Evolutionary conservation across 495 filamentous ascomycete genomes (phyloP), one percentile per base, ranked within the genome.

Genomic region (Penicillium antarcticum): DNA sequence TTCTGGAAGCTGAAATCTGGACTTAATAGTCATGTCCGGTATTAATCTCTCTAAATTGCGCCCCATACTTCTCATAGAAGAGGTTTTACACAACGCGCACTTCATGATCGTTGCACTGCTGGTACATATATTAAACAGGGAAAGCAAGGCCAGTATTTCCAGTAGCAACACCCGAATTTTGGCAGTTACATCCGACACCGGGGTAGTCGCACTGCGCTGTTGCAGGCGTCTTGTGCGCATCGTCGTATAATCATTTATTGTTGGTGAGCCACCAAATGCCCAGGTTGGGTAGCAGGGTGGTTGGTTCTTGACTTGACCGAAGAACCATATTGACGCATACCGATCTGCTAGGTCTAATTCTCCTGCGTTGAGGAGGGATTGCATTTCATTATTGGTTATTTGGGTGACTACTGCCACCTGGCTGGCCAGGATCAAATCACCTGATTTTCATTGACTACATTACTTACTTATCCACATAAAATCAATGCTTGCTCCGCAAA

Each of bases 1-100:
- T 42, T 21, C 24, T 34, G 12, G 4, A 2, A 12, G 7, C 17
- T 23, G 6, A 23, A 5, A 23, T 4, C 6, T n/a, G n/a, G n/a
- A 46, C 71, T 51, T 45, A 70, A 65, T 71, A 71, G 44, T 69
- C 60, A 56, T 71, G 66, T 7, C 68, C 68, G 2, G 68, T 69
- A 0, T 71, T 26, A 10, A 70, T 63, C 5, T 17, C 42, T 9
- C 14, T 59, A 19, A 65, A 62, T 1, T 55, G 53, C 10, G 67
- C 69, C 3, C 73, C 73, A 33, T 78, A 72, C 45, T 78, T 76
- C 61, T 76, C 65, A 56, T 75, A 78, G 50, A 74, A 78, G 14
- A 78, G 57, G 37, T 73, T 73, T 48, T 78, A 78, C 23, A 66
- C 69, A 1, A 78, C 71, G 10, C 71, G 70, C 26, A 78, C 58